phyloP scores from a whole-genome alignment of 768 basidiomycete species.

The Tulasnella sp. region DNA sequence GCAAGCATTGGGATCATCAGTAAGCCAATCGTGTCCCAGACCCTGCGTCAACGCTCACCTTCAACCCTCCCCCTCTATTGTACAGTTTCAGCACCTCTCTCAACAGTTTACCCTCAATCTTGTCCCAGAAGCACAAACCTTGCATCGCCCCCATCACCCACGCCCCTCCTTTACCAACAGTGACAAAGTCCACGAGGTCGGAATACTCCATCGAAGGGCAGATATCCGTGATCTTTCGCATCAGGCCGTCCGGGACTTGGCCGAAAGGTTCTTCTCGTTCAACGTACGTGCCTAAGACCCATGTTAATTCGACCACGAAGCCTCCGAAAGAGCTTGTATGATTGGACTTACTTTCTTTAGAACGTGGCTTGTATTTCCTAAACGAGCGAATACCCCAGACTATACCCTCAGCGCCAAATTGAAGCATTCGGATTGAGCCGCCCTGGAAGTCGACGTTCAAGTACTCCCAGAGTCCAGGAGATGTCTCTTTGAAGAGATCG shows the following conservation, averaged over 20 bases:
- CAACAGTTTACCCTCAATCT: neutral
- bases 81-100: neutral
- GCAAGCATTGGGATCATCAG: too few species aligned
- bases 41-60: neutral
- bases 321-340: neutral
- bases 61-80: neutral
- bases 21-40: too few species aligned
- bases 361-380: neutral
- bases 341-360: neutral
- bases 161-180: conserved; percentile 15
- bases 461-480: conserved; percentile 12
- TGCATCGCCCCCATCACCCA: conserved; percentile 20
- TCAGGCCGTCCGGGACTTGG: neutral
- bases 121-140: neutral
- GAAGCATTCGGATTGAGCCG: neutral
- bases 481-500: neutral
- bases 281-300: neutral
- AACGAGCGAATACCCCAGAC: conserved; percentile 20
- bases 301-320: too few species aligned
- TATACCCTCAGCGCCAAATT: conserved; percentile 20
- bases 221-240: neutral
- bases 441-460: conserved; percentile 21
- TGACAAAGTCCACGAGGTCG: conserved; percentile 14
- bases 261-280: conserved; percentile 7
- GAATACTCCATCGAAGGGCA: neutral